These are phyloP conservation scores for Marchantia paleacea DNA, from an alignment of 225 moss, liverwort and hornwort species.

Conservation along the genomic window DNA sequence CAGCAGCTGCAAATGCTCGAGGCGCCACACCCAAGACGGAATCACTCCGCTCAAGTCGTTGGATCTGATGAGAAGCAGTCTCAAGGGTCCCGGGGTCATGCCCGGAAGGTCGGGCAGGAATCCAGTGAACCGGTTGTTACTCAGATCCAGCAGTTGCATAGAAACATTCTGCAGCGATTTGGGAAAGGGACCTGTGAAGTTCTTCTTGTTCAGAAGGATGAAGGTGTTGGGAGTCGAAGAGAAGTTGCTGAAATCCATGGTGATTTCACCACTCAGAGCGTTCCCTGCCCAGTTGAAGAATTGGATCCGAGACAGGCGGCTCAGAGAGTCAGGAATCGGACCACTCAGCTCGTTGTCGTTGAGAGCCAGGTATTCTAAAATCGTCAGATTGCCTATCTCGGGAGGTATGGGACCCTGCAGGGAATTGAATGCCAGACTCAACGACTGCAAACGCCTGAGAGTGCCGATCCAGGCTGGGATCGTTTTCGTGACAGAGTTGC, in stretches of 20 bases:
- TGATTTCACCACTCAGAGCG: constrained; percentile 19
- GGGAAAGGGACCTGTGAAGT: constrained; percentile 4
- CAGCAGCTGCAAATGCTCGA: constrained; percentile 25
- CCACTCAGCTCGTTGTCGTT: constrained; percentile 31
- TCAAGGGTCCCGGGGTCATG: background rate
- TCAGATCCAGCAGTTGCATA: background rate
- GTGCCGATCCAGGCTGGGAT: background rate
- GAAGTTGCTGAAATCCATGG: constrained; percentile 13
- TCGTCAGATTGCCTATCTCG: constrained; percentile 9
- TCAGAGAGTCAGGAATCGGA: constrained; percentile 23
- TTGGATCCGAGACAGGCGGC: constrained; percentile 18
- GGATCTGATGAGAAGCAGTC: background rate
- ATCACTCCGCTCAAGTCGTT: constrained; percentile 11
- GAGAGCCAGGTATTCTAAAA: constrained; percentile 26
- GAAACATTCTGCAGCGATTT: background rate
- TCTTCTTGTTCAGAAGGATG: background rate
- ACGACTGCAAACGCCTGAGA: background rate
- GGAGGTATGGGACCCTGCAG: constrained; percentile 34
- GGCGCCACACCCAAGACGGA: too few relatives aligned
- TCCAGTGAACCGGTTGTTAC: constrained; percentile 7
- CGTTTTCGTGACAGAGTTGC: background rate
- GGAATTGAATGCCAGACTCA: constrained; percentile 42
- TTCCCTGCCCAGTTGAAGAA: constrained; percentile 23
- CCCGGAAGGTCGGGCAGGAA: background rate
- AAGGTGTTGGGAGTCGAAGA: background rate